These are phyloP conservation scores for Coffea eugenioides DNA, from an alignment of 257 asterid genomes.

Conservation along the genomic window DNA sequence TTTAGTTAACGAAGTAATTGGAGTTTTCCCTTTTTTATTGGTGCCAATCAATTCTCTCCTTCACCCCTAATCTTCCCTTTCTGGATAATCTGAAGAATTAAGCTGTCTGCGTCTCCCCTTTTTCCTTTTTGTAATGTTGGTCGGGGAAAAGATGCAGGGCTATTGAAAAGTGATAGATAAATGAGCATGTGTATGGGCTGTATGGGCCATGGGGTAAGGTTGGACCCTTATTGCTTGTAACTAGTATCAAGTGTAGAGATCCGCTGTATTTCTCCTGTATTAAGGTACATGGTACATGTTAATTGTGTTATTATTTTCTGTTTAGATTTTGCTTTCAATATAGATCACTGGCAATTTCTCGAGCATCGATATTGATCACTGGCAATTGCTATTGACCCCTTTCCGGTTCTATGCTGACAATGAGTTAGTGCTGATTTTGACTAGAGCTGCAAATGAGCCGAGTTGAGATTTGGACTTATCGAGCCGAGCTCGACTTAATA, in stretches of 20 bases:
- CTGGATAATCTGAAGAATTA: neutral
- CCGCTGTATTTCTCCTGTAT: no score
- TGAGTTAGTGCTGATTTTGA: no score
- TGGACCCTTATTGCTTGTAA: slow-evolving; percentile 10
- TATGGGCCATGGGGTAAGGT: neutral
- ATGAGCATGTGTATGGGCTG: neutral
- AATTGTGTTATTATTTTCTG: no score
- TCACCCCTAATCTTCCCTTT: neutral
- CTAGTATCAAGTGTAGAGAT: slow-evolving; percentile 22
- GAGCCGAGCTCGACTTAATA: no score
- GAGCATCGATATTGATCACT: no score
- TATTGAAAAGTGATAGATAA: slow-evolving; percentile 4
- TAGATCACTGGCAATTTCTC: no score
- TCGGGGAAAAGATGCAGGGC: slow-evolving; percentile 11
- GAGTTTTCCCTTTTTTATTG: neutral
- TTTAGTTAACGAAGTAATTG: neutral
- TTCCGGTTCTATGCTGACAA: no score
- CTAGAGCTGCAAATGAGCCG: no score
- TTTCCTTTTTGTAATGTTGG: neutral
- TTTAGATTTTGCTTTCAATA: no score
- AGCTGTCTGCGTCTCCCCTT: neutral
- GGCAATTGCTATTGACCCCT: no score
- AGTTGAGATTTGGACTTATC: no score
- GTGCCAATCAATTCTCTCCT: neutral
- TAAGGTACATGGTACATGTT: no score